A percentile compares a stretch with the other conserved stretches of the same genome.
phyloP scores from a whole-genome alignment of 345 rosid genomes.

The Aurinia saxatilis region DNA sequence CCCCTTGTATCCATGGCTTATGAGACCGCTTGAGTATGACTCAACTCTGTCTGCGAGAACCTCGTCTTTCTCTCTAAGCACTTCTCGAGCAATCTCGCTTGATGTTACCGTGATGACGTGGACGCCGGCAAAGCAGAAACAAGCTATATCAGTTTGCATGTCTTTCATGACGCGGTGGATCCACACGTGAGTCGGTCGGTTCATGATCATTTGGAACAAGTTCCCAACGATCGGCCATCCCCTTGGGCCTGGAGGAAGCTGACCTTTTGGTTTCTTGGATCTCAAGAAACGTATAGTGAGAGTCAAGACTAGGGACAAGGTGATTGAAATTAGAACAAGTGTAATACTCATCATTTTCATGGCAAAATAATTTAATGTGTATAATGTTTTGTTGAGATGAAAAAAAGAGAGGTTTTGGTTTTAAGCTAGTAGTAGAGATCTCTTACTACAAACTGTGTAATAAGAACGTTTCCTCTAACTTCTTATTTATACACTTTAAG shows the following conservation, averaged over 20 bases:
- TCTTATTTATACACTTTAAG: neutral
- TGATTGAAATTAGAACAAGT: neutral
- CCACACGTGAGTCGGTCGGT: conserved; percentile 17
- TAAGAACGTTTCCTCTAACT: neutral
- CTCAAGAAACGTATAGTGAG: neutral
- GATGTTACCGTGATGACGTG: conserved; percentile 19
- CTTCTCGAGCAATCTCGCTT: conserved; percentile 25
- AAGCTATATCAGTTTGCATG: conserved; percentile 20
- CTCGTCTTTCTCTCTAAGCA: conserved; percentile 17
- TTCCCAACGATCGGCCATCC: neutral
- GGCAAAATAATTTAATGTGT: neutral
- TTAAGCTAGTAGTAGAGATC: neutral
- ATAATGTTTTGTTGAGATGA: neutral
- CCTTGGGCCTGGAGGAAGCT: neutral
- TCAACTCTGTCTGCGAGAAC: conserved; percentile 14
- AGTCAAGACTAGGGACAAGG: neutral
- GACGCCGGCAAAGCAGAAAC: conserved; percentile 15
- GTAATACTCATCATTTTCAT: neutral
- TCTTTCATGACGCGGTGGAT: conserved; percentile 13
- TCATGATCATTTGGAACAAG: neutral
- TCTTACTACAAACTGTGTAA: neutral
- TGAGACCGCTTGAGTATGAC: neutral
- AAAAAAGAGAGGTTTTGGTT: neutral
- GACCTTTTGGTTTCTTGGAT: conserved; percentile 7
- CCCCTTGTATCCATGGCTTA: conserved; percentile 20